phyloP scores from a whole-genome alignment of 2,329 filamentous ascomycete species.

The Fusarium napiforme region DNA sequence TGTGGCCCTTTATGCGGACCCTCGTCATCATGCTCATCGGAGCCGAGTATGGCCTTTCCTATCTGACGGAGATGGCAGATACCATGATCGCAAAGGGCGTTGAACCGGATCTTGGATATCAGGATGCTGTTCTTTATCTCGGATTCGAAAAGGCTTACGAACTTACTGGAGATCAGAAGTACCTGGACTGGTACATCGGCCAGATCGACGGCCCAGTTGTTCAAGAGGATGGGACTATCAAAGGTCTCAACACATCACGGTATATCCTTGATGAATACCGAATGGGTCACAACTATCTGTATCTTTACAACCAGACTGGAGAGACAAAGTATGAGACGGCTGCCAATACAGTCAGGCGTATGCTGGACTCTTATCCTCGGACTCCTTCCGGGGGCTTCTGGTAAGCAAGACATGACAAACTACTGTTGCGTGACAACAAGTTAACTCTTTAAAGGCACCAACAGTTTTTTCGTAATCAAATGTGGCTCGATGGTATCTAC shows the following conservation, averaged over 20 bases:
- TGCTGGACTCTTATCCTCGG: conserved; percentile 59
- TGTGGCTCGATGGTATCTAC: conserved; percentile 67
- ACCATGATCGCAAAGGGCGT: conserved; percentile 57
- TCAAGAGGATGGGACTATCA: conserved; percentile 57
- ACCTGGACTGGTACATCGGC: conserved; percentile 55
- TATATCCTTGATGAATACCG: conserved; percentile 63
- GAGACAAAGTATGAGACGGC: conserved; percentile 60
- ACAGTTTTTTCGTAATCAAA: conserved; percentile 59
- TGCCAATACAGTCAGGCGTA: conserved; percentile 55
- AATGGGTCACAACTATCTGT: conserved; percentile 62
- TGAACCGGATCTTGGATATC: conserved; percentile 54
- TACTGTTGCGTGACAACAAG: accelerated
- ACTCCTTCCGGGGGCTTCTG: conserved; percentile 63
- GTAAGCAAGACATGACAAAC: conserved; percentile 22
- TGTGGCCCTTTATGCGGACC: accelerated
- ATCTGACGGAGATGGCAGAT: conserved; percentile 52
- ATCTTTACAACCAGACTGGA: conserved; percentile 56
- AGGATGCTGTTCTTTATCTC: conserved; percentile 58
- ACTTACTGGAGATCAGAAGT: conserved; percentile 53
- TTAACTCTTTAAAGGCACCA: conserved; percentile 19
- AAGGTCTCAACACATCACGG: conserved; percentile 56
- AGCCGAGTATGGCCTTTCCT: not conserved
- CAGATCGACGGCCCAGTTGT: conserved; percentile 59
- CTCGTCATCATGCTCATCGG: not conserved
- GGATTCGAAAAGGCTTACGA: conserved; percentile 59